Base-by-base conservation (phyloP, 1,139 yeast genomes). In the Suhomyces bolitotheri region DNA sequence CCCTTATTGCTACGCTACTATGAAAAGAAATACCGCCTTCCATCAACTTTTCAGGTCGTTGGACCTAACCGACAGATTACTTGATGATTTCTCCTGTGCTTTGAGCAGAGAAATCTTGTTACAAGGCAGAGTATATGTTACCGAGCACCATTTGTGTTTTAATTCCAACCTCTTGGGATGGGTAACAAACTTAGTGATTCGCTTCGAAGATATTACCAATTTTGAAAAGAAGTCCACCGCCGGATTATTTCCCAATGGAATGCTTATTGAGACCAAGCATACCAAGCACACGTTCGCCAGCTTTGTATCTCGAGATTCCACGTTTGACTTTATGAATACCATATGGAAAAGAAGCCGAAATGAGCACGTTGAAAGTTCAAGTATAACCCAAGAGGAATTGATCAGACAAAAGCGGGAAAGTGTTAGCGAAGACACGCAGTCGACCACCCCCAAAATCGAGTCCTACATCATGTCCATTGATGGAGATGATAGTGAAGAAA, bases 121-220 rank as follows among this genome's bases (percentile, higher is more conserved):
- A n/a, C 98, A 94, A 50, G 99, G 99, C 6, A 71, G 96, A 36
- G 54, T 92, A 21, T 94, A 88, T 55, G 76, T 94, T 2, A 80
- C 96, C 14, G 95, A 87, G 49, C 76, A 76, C 40, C 79, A 83
- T 50, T 58, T 92, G 2, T 88, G 97, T 55, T 94, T 94, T 66
- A 84, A 88, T 51, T 87, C 97, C n/a, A 88, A 88, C 51, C 71
- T 92, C 29, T 66, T 94, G 32, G 97, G 97, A 1, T 90, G 96
- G 96, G 88, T 88, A 2, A 88, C 97, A 3, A 86, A 77, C 46
- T 60, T 90, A 27, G 76, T 84, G 5, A 75, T 92, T 20, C 80
- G 87, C 2, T 76, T 83, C 50, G 76, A 73, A 31, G 96, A 89
- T 39, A 78, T 92, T 27, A 69, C 77, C 4, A 71, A 76, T 16